Evolutionary conservation across 2,329 filamentous ascomycete genomes (phyloP).

Genomic region (Cytospora schulzeri): DNA sequence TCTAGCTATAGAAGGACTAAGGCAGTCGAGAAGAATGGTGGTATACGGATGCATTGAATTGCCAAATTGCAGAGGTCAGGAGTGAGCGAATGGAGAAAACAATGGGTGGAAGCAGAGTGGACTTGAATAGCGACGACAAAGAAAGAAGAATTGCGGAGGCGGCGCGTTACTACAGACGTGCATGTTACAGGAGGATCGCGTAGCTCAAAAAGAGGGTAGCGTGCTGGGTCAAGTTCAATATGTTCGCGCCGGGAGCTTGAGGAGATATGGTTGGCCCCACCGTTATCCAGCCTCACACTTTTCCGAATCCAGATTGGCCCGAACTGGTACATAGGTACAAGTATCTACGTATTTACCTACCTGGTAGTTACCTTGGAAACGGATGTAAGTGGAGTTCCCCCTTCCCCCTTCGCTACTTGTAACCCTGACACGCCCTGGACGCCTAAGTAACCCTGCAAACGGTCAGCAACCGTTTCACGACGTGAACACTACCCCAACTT

Average conservation of each 20-base stretch:
- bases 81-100: conserved; percentile 14
- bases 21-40: conserved; percentile 8
- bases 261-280: conserved; percentile 8
- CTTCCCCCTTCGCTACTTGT: not conserved
- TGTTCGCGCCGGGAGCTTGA: conserved; percentile 20
- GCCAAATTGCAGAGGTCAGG: conserved; percentile 12
- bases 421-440: not conserved
- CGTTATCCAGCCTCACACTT: conserved; percentile 1
- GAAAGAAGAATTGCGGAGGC: conserved; percentile 4
- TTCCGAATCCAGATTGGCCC: not conserved
- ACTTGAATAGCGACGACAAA: conserved; percentile 12
- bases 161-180: conserved; percentile 14
- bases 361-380: too few species aligned
- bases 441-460: not conserved
- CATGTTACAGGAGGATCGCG: conserved; percentile 15
- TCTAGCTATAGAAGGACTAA: conserved; percentile 13
- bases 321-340: not conserved
- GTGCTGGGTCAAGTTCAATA: conserved; percentile 10
- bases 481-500: not conserved
- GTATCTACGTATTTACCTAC: not conserved
- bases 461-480: not conserved
- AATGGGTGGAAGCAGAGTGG: conserved; percentile 8
- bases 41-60: conserved; percentile 26
- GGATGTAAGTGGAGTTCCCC: too few species aligned
- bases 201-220: conserved; percentile 20